Base-by-base conservation (phyloP, 2,329 filamentous ascomycete genomes). In the Orbilia javanica region DNA sequence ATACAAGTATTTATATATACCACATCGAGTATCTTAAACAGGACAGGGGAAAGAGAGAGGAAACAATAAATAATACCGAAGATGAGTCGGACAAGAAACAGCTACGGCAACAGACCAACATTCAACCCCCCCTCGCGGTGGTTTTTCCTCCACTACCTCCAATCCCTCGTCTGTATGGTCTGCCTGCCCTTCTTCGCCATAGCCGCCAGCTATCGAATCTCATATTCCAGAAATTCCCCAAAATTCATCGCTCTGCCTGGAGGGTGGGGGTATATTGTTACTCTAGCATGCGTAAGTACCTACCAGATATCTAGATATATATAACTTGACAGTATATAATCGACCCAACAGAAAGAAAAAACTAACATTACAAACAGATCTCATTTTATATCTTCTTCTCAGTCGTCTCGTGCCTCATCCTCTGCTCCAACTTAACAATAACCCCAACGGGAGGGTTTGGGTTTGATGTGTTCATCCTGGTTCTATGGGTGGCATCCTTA, bases 231-330 rank as follows among this genome's bases (percentile, higher is more conserved):
- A 29, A 10, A 15, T 29, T 31, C 50, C 2, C 52, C 66, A 2
- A 62, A 36, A 7, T 13, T 62, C 13, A 39, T 34, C 8, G 13
- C 27, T 20, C 3, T 29, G 0, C 20, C 39, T 4, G 42, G 42
- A 2, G 66, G 66, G 3, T 70, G 66, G 66, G 52, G 39, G 8
- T 70, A 62, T 62, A 25, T 48, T n/a, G 15, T 57, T 36, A 25
- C 50, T 8, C 22, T 48, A 0, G 6, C 25, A 7, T 29, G 18
- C 15, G 66, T 70, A 39, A 50, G 66, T 57, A 7, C 8, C 20
- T 22, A 25, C 18, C 34, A n/a, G n/a, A n/a, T 10, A 34, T 34
- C 10, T 34, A 34, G 4, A 34, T 34, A 34, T 34, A 34, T 34
- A 4, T 34, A 34, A 10, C 4, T 5, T 34, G 31, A 25, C n/a